phyloP scores from a whole-genome alignment of 192 early-diverging fungal species.

The Podila minutissima region DNA sequence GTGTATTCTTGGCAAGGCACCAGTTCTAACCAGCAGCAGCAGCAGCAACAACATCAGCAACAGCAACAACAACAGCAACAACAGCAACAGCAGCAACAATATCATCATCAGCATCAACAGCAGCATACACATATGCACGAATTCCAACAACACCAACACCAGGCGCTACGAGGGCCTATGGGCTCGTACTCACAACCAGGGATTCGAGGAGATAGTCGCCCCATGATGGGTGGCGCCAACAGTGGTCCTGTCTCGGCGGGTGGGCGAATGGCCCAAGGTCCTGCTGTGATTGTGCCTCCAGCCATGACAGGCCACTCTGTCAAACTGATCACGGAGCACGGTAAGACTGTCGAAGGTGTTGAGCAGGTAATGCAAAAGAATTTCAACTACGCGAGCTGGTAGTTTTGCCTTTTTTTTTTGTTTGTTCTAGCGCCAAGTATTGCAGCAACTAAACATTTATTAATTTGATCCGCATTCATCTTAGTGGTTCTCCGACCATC shows the following conservation, averaged over 20 bases:
- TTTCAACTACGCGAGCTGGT: too few species aligned
- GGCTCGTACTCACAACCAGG: conserved; percentile 46
- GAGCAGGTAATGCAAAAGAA: conserved; percentile 31
- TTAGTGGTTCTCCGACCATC: conserved; percentile 64
- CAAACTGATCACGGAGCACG: conserved; percentile 36
- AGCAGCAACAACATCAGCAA: conserved; percentile 14
- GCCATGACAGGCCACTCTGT: conserved; percentile 22
- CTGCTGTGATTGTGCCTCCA: conserved; percentile 22
- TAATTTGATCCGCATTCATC: neutral
- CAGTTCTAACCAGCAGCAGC: conserved; percentile 19
- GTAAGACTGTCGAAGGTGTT: conserved; percentile 29
- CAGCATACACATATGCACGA: neutral
- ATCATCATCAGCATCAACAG: conserved; percentile 7
- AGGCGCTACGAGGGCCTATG: conserved; percentile 9
- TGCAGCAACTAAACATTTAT: neutral
- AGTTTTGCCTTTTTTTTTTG: too few species aligned
- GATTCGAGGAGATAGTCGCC: conserved; percentile 18
- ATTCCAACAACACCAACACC: conserved; percentile 1
- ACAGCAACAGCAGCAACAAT: conserved; percentile 1
- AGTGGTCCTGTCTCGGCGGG: conserved; percentile 20
- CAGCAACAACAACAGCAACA: conserved; percentile 17
- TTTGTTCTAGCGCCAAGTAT: neutral
- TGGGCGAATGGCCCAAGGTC: conserved; percentile 19
- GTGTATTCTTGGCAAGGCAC: conserved; percentile 50
- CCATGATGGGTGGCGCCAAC: conserved; percentile 7